Base-by-base conservation (phyloP, 768 basidiomycete genomes). In the Nidularia pulvinata region DNA sequence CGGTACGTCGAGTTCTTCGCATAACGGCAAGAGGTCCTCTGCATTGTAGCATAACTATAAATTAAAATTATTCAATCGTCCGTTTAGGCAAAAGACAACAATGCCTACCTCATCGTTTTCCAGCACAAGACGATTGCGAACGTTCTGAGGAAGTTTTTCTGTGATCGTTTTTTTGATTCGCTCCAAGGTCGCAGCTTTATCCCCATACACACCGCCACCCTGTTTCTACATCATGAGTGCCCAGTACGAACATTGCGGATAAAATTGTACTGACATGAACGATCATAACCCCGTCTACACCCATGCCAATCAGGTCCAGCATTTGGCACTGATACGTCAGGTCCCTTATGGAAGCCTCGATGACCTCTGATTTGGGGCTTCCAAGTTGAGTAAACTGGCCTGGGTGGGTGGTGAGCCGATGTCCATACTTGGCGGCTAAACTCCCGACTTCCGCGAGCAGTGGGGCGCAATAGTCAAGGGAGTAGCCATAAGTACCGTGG, bases 251-350 rank as follows among this genome's bases (percentile, higher is more conserved):
- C 13, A 14, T 51, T 48, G 45, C 34, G 14, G 11, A 30, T 32
- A 9, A 51, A 2, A 16, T 33, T 39, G 34, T 43, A 65, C 79
- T 63, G 62, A 88, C 83, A 69, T 95, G 93, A 7, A 95, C 79
- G 57, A 96, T 88, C 79, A 95, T 91, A 5, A 98, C 91, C 4
- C 88, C 84, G 54, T 98, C 93, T n/a, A 77, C 71, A 9, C 84
- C 91, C 33, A 93, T 65, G 0, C 84, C 89, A 91, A 96, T 93
- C 16, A 82, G 72, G 51, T 93, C 89, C 64, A 96, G 76, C 81
- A 97, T 89, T 67, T 95, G 85, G 55, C 85, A 85, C 56, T 98
- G 95, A 64, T 98, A 96, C 22, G 78, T 75, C 30, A 98, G 76
- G 55, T 98, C 95, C 13, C 89, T 77, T 7, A 95, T 73, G 14